These are phyloP conservation scores for Lentinula boryana DNA, from an alignment of 768 basidiomycete species.

Conservation along the genomic window DNA sequence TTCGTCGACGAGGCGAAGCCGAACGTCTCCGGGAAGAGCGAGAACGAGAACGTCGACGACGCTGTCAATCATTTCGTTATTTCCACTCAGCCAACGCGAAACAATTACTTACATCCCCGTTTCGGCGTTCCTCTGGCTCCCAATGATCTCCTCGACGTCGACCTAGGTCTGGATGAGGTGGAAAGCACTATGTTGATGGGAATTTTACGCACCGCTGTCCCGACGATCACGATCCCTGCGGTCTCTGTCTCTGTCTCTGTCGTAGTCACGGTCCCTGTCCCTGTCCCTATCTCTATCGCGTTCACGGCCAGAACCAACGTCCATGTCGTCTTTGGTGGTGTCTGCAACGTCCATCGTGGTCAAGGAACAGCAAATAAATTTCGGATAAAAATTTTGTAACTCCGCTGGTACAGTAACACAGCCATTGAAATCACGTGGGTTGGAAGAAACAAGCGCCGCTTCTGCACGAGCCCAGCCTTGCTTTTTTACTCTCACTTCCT, in stretches of 20 bases:
- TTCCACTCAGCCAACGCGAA: not conserved
- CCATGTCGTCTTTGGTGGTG: conserved; percentile 43
- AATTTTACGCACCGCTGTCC: conserved; percentile 43
- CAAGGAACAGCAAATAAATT: not conserved
- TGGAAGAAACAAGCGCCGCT: not conserved
- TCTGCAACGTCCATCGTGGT: conserved; percentile 63
- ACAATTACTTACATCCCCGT: conserved; percentile 52
- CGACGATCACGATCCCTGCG: conserved; percentile 36
- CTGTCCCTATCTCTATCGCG: conserved; percentile 33
- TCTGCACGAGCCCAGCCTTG: not conserved
- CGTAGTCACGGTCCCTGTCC: conserved; percentile 26
- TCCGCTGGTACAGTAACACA: not conserved
- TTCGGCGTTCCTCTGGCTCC: conserved; percentile 78
- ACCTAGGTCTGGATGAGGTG: conserved; percentile 22
- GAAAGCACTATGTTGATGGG: not conserved
- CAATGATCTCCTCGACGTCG: conserved; percentile 65
- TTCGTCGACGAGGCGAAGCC: conserved; percentile 57
- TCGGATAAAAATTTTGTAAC: not conserved
- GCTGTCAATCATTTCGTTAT: conserved; percentile 26
- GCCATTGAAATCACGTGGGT: not conserved
- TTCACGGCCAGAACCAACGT: conserved; percentile 26
- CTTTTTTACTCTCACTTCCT: not conserved
- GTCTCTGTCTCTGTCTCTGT: conserved; percentile 13
- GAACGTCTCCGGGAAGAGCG: conserved; percentile 52
- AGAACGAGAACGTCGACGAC: conserved; percentile 18